These are phyloP conservation scores for Debaryomycetaceae sp. DNA, from an alignment of 1,139 yeast species.

Conservation along the genomic window DNA sequence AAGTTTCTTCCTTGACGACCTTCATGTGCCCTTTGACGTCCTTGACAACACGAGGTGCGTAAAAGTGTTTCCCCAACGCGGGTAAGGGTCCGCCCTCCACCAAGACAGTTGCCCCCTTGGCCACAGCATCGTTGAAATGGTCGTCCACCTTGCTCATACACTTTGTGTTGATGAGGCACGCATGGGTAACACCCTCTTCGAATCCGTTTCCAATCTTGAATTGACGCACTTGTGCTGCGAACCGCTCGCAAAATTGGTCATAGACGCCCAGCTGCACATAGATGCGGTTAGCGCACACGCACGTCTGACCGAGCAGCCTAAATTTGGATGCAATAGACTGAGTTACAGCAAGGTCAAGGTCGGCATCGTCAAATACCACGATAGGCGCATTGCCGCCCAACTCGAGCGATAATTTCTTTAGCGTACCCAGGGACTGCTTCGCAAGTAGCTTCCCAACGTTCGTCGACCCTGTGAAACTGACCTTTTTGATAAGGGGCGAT, in stretches of 20 bases:
- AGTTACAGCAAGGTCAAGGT: constrained; percentile 63
- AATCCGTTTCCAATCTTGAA: constrained; percentile 70
- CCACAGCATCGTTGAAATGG: constrained; percentile 66
- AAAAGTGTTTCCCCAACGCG: constrained; percentile 67
- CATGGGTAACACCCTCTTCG: constrained; percentile 58
- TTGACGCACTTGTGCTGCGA: constrained; percentile 41
- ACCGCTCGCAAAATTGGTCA: constrained; percentile 42
- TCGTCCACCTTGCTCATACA: constrained; percentile 59
- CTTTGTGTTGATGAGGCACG: constrained; percentile 64
- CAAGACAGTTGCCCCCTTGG: constrained; percentile 59
- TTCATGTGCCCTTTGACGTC: constrained; percentile 54
- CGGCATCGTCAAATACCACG: constrained; percentile 77
- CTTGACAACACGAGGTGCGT: constrained; percentile 62
- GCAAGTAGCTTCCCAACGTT: constrained; percentile 70
- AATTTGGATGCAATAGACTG: constrained; percentile 51
- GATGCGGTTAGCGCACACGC: constrained; percentile 72
- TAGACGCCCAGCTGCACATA: constrained; percentile 56
- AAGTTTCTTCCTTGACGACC: constrained; percentile 69
- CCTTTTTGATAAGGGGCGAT: constrained; percentile 56
- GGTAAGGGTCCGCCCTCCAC: constrained; percentile 55
- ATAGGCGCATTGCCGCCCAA: constrained; percentile 94
- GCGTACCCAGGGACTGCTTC: constrained; percentile 64
- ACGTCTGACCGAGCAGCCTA: constrained; percentile 72
- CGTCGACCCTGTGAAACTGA: constrained; percentile 89
- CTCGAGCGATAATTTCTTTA: constrained; percentile 79